Percentiles rank a stretch among this genome's conserved stretches.
Evolutionary conservation across 1,284 basidiomycete species (phyloP).

Genomic region (Heterobasidion annosum): DNA sequence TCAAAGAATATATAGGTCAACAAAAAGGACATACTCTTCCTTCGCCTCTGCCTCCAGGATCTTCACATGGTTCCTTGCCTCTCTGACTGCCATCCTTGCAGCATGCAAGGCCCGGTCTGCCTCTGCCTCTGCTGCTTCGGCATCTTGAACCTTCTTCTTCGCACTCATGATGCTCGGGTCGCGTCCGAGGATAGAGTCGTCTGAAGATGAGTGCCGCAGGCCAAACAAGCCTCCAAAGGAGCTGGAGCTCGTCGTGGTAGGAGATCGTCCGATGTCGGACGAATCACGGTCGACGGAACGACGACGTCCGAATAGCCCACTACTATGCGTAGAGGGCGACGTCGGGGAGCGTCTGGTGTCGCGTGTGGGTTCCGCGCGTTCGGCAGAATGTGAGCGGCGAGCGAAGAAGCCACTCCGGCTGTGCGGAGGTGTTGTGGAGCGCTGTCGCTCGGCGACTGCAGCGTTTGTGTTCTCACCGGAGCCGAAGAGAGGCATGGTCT

Average conservation of each 20-base stretch:
- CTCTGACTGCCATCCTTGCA: conserved; percentile 36
- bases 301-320: too few species aligned
- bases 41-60: conserved; percentile 42
- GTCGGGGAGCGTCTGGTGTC: too few species aligned
- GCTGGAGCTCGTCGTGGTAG: background rate
- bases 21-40: conserved; percentile 38
- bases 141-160: conserved; percentile 41
- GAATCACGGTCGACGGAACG: background rate
- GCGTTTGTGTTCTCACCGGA: too few species aligned
- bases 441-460: too few species aligned
- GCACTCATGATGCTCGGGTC: conserved; percentile 45
- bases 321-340: too few species aligned
- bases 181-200: background rate
- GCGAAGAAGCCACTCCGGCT: too few species aligned
- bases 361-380: too few species aligned
- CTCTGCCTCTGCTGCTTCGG: conserved; percentile 43
- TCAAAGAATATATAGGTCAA: background rate
- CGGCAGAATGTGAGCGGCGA: too few species aligned
- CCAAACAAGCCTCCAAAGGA: background rate
- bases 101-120: conserved; percentile 43
- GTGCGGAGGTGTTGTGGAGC: too few species aligned
- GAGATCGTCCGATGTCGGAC: background rate
- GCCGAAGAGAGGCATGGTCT: too few species aligned
- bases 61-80: conserved; percentile 44
- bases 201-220: background rate